Base-by-base conservation (phyloP, 257 asterid genomes). In the Euphrasia confusa region DNA sequence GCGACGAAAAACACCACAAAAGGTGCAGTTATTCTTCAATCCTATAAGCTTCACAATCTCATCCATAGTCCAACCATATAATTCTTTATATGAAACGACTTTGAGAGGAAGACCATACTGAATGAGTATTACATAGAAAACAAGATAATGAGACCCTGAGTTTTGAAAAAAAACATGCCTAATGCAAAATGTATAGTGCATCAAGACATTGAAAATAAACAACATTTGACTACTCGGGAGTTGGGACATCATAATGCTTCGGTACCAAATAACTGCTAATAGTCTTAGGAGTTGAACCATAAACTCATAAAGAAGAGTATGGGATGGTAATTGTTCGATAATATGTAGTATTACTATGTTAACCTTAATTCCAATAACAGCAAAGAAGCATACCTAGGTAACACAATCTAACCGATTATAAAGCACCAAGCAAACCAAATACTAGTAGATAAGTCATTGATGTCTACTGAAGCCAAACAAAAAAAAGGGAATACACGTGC, bases 51-150 rank as follows among this genome's bases (percentile, higher is more conserved):
- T 89, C 74, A 89, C 99, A 65, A 92, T 92, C 75, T 92, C 99
- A 78, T 92, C 99, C 99, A 92, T 92, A 59, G 99, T 92, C 99
- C 99, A 92, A 26, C 99, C 99, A 60, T 89, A 92, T 66, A 92
- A 73, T 2, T 92, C 96, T 72, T 89, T 87, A 75, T 92, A 92
- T 17, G 99, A 92, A 68, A 92, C 91, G 1, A 92, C 96, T 83
- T 92, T 89, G 54, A 92, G 87, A 15, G 96, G 96, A 60, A 92
- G 89, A 45, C 99, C 99, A 73, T 92, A 92, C 99, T 92, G 94
- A 61, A 60, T 1, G 44, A 10, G 11, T 4, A 69, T 26, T 37
- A 47, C 45, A 62, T 52, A 24, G 13, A 50, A 15, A 49, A 70
- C 11, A 53, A 61, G 63, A 32, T 30, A 7, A 60, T 72, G 62